phyloP scores from a whole-genome alignment of 257 asterid genomes.

The Fraxinus pennsylvanica region DNA sequence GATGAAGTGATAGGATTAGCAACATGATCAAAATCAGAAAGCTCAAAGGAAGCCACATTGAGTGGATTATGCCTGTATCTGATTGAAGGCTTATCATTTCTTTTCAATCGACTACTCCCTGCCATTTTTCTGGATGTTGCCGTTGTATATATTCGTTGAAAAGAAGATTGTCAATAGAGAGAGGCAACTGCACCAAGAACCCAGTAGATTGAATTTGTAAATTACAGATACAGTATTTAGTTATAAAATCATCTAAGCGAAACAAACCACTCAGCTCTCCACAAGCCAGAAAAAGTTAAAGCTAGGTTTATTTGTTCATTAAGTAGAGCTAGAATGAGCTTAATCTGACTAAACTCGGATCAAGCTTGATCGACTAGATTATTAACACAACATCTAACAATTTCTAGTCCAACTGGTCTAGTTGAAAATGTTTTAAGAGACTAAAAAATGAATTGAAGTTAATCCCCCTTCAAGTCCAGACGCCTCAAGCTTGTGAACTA shows the following conservation, averaged over 20 bases:
- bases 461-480: not conserved
- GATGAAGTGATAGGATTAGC: constrained; percentile 33
- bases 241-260: not conserved
- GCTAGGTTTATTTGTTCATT: not conserved
- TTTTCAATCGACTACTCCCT: constrained; percentile 39
- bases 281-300: not conserved
- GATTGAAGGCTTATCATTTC: constrained; percentile 49
- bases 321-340: constrained; percentile 9
- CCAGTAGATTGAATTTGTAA: constrained; percentile 5
- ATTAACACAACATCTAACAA: not conserved
- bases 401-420: not conserved
- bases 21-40: constrained; percentile 34
- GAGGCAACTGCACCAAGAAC: constrained; percentile 31
- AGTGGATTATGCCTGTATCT: constrained; percentile 40
- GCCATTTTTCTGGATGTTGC: constrained; percentile 33
- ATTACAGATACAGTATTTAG: constrained; percentile 1
- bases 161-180: constrained; percentile 15
- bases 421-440: not conserved
- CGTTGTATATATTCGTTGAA: not conserved
- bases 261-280: not conserved
- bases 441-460: not conserved
- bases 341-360: constrained; percentile 4
- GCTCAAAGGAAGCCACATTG: constrained; percentile 46
- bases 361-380: constrained; percentile 11
- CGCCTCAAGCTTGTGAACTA: not conserved